Percentiles rank a stretch among this genome's conserved stretches.
Conservation (phyloP, 495 filamentous ascomycete species). For the Letharia lupina region DNA sequence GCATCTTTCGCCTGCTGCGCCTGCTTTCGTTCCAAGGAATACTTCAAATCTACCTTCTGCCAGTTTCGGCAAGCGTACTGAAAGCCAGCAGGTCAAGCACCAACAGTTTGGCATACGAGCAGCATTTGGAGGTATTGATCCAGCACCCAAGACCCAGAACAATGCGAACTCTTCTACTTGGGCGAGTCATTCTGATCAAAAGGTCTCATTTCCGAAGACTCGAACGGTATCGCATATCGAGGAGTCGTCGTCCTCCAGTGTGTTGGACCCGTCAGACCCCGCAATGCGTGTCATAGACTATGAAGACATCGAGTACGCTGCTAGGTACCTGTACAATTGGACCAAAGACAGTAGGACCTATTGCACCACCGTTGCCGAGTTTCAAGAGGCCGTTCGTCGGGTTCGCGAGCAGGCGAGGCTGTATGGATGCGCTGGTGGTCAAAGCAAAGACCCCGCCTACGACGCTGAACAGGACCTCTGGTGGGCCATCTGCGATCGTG, state of each 20-base stretch:
- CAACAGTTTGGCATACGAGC: not conserved
- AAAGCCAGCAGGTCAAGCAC: not conserved
- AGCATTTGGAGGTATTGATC: not conserved
- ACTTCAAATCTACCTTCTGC: not conserved
- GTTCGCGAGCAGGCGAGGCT: slow-evolving; percentile 26
- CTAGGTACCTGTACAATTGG: slow-evolving; percentile 13
- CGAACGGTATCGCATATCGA: not conserved
- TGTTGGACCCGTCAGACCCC: slow-evolving; percentile 18
- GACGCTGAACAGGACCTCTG: slow-evolving; percentile 28
- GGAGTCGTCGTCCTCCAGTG: not conserved
- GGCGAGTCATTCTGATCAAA: slow-evolving; percentile 7
- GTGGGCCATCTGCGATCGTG: slow-evolving; percentile 26
- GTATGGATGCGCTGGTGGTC: slow-evolving; percentile 26
- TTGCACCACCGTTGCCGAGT: slow-evolving; percentile 25
- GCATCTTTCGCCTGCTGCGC: slow-evolving; percentile 11
- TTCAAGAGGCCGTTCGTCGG: slow-evolving; percentile 25
- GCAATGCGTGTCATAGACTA: slow-evolving; percentile 17
- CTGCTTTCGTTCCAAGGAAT: slow-evolving; percentile 15
- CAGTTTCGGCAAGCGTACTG: not conserved
- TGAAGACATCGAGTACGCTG: slow-evolving; percentile 25
- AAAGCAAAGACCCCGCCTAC: slow-evolving; percentile 27
- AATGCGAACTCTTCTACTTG: slow-evolving; percentile 7
- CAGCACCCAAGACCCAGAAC: not conserved
- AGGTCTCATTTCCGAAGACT: not conserved
- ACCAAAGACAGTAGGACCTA: slow-evolving; percentile 17